A percentile compares a stretch with the other conserved stretches of the same genome.
These are phyloP conservation scores for Syncephalis plumigaleata DNA, from an alignment of 371 early-diverging fungal genomes.

Conservation along the genomic window DNA sequence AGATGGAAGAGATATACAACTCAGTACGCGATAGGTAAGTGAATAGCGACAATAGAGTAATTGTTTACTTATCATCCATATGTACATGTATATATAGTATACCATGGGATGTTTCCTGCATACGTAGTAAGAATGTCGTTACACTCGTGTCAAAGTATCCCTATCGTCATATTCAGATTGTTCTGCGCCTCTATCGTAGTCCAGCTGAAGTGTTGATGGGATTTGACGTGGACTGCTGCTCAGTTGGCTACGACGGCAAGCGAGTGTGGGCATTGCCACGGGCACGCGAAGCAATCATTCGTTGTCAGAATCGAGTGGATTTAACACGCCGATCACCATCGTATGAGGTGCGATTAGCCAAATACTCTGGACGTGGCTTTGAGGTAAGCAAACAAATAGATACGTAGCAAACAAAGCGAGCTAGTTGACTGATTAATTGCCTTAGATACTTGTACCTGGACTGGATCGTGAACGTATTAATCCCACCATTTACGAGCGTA, in stretches of 20 bases:
- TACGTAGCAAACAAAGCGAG: constrained; percentile 8
- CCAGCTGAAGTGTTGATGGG: constrained; percentile 15
- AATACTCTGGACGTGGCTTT: constrained; percentile 14
- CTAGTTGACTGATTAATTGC: neutral
- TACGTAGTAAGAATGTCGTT: constrained; percentile 8
- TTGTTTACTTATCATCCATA: no score
- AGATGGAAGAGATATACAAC: constrained; percentile 14
- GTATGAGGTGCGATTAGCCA: constrained; percentile 13
- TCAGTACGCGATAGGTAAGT: constrained; percentile 1
- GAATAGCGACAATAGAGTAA: no score
- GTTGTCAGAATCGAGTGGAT: constrained; percentile 12
- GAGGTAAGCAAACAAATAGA: constrained; percentile 8
- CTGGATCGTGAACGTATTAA: constrained; percentile 8
- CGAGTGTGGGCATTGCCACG: constrained; percentile 11
- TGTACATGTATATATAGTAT: no score
- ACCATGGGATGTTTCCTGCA: constrained; percentile 10
- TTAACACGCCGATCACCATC: constrained; percentile 13
- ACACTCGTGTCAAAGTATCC: constrained; percentile 14
- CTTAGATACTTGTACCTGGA: constrained; percentile 7
- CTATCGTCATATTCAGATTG: constrained; percentile 15
- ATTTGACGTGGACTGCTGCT: constrained; percentile 17
- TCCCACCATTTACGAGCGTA: constrained; percentile 12
- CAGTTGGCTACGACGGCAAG: constrained; percentile 13
- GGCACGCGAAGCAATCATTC: constrained; percentile 10
- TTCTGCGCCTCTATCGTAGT: constrained; percentile 12